Conservation (phyloP, 116 monocot species). For the Phalaenopsis hybrid region DNA sequence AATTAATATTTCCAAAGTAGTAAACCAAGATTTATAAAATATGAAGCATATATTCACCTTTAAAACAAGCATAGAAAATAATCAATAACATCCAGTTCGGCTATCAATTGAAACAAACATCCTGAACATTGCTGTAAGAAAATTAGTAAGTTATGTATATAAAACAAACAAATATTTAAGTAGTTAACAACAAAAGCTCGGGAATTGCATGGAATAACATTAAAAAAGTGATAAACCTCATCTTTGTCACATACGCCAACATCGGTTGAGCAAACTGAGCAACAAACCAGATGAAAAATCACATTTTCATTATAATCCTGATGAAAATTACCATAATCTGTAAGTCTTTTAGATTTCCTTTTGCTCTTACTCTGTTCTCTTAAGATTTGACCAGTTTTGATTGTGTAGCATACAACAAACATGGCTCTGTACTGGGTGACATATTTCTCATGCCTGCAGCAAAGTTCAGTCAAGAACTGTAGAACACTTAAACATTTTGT, state of each 20-base stretch:
- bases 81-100: background rate
- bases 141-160: background rate
- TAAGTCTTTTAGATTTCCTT: slow-evolving; percentile 18
- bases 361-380: slow-evolving; percentile 18
- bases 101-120: background rate
- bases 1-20: background rate
- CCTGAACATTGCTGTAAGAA: background rate
- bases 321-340: slow-evolving; percentile 9
- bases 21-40: too few species aligned
- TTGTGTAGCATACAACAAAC: slow-evolving; percentile 78
- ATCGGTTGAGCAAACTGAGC: slow-evolving; percentile 76
- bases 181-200: slow-evolving; percentile 11
- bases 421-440: slow-evolving; percentile 89
- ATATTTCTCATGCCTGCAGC: slow-evolving; percentile 82
- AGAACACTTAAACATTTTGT: background rate
- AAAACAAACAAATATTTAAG: background rate
- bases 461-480: background rate
- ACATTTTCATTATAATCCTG: slow-evolving; percentile 13
- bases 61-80: background rate
- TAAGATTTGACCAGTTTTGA: slow-evolving; percentile 50
- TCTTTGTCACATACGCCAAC: slow-evolving; percentile 75
- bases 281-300: slow-evolving; percentile 60
- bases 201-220: slow-evolving; percentile 86
- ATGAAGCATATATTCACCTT: too few species aligned
- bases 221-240: slow-evolving; percentile 85